Percentiles rank a stretch among this genome's conserved stretches.
Evolutionary conservation across 139 green algal species (phyloP).

Genomic region (Coelastrella sp.): DNA sequence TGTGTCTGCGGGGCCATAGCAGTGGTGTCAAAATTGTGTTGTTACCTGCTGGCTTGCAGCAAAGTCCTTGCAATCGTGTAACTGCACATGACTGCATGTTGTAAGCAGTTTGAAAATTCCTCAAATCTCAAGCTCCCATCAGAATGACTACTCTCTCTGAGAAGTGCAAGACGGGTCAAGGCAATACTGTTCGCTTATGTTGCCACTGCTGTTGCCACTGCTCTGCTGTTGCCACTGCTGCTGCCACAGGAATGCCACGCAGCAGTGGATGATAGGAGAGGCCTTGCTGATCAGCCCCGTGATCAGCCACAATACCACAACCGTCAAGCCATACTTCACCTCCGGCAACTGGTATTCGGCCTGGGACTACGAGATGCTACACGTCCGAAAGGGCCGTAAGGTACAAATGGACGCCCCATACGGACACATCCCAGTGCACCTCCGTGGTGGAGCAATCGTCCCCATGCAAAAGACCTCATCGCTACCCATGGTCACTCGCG

Average conservation of each 20-base stretch:
- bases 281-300: slow-evolving; percentile 76
- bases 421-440: slow-evolving; percentile 58
- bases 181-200: not conserved
- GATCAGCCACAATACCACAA: slow-evolving; percentile 51
- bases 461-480: slow-evolving; percentile 49
- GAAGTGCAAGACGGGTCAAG: too few relatives aligned
- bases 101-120: too few relatives aligned
- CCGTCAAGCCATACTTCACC: slow-evolving; percentile 77
- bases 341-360: slow-evolving; percentile 59
- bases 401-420: slow-evolving; percentile 47
- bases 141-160: too few relatives aligned
- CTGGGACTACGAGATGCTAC: slow-evolving; percentile 23
- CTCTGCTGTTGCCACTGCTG: not conserved
- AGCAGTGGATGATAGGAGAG: slow-evolving; percentile 78
- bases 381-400: not conserved
- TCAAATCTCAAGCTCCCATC: too few relatives aligned
- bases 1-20: too few relatives aligned
- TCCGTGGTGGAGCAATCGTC: slow-evolving; percentile 60
- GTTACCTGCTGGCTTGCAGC: too few relatives aligned
- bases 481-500: not conserved
- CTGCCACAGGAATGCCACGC: slow-evolving; percentile 17
- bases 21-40: too few relatives aligned
- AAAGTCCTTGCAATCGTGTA: too few relatives aligned
- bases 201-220: not conserved
- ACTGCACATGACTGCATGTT: too few relatives aligned